A percentile compares a stretch with the other conserved stretches of the same genome.
Evolutionary conservation across 2,329 filamentous ascomycete genomes (phyloP).

Genomic region (Sarocladiaceae sp.): DNA sequence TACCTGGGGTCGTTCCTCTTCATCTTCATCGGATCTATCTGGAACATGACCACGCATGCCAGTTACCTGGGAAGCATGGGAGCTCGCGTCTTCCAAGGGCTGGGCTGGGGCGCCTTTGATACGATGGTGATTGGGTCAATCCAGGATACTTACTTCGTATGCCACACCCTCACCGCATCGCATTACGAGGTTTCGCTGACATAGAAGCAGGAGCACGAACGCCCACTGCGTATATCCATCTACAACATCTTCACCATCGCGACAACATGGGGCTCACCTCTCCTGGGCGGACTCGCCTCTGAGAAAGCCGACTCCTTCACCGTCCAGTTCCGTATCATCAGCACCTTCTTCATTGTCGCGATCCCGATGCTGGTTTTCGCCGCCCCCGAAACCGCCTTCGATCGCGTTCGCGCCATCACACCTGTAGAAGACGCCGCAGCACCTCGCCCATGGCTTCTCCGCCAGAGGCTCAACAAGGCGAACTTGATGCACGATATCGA

Average conservation of each 20-base stretch:
- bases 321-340: slow-evolving; percentile 46
- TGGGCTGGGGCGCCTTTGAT: slow-evolving; percentile 56
- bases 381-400: slow-evolving; percentile 47
- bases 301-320: slow-evolving; percentile 32
- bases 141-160: slow-evolving; percentile 51
- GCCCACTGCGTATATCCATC: slow-evolving; percentile 35
- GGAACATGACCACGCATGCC: slow-evolving; percentile 38
- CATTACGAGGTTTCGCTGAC: not conserved
- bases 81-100: slow-evolving; percentile 46
- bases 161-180: slow-evolving; percentile 14
- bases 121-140: slow-evolving; percentile 45
- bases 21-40: slow-evolving; percentile 42
- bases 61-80: slow-evolving; percentile 42
- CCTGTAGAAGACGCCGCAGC: slow-evolving; percentile 11
- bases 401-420: slow-evolving; percentile 23
- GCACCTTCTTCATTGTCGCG: slow-evolving; percentile 38
- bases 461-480: slow-evolving; percentile 24
- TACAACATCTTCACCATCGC: slow-evolving; percentile 38
- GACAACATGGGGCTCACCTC: slow-evolving; percentile 47
- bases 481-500: slow-evolving; percentile 29
- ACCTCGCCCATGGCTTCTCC: slow-evolving; percentile 13
- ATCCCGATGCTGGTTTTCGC: slow-evolving; percentile 41
- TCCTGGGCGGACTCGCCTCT: slow-evolving; percentile 46
- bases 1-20: slow-evolving; percentile 40
- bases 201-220: slow-evolving; percentile 45